These are phyloP conservation scores for Kuraishia cidri DNA, from an alignment of 805 yeast genomes.

Conservation along the genomic window DNA sequence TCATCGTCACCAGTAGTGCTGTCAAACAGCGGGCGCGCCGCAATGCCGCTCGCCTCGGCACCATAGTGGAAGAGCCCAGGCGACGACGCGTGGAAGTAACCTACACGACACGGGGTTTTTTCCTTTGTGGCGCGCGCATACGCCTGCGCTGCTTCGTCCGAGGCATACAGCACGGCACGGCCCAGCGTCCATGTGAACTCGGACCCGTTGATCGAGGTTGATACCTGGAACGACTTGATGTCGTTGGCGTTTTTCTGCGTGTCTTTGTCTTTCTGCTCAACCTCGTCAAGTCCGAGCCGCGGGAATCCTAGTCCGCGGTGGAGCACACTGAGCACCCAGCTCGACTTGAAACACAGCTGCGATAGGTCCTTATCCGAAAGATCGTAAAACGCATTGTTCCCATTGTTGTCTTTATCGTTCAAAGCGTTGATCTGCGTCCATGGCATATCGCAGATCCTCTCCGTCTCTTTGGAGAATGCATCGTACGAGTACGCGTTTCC, in stretches of 20 bases:
- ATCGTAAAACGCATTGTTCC: slow-evolving; percentile 13
- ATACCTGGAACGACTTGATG: slow-evolving; percentile 31
- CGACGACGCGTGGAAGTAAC: slow-evolving; percentile 39
- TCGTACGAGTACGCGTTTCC: slow-evolving; percentile 35
- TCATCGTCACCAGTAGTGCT: slow-evolving; percentile 4
- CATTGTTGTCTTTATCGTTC: slow-evolving; percentile 15
- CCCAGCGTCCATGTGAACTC: slow-evolving; percentile 96
- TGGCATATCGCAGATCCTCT: slow-evolving; percentile 35
- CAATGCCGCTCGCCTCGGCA: slow-evolving; percentile 35
- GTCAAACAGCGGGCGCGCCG: slow-evolving; percentile 32
- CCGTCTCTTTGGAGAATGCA: slow-evolving; percentile 32
- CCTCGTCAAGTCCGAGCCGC: slow-evolving; percentile 32
- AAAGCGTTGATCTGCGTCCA: slow-evolving; percentile 25
- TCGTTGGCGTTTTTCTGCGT: slow-evolving; percentile 9
- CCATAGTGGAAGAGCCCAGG: slow-evolving; percentile 41
- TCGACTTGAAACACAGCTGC: slow-evolving; percentile 51
- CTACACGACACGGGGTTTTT: slow-evolving; percentile 18
- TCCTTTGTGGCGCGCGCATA: slow-evolving; percentile 20
- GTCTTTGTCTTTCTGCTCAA: slow-evolving; percentile 5
- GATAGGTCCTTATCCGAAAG: slow-evolving; percentile 34
- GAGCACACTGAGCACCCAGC: slow-evolving; percentile 47
- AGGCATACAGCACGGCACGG: slow-evolving; percentile 53
- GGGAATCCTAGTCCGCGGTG: slow-evolving; percentile 58
- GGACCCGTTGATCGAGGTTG: slow-evolving; percentile 61
- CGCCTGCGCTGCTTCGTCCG: slow-evolving; percentile 40